Conservation (phyloP, 2,329 filamentous ascomycete genomes). For the Fusarium camptoceras region DNA sequence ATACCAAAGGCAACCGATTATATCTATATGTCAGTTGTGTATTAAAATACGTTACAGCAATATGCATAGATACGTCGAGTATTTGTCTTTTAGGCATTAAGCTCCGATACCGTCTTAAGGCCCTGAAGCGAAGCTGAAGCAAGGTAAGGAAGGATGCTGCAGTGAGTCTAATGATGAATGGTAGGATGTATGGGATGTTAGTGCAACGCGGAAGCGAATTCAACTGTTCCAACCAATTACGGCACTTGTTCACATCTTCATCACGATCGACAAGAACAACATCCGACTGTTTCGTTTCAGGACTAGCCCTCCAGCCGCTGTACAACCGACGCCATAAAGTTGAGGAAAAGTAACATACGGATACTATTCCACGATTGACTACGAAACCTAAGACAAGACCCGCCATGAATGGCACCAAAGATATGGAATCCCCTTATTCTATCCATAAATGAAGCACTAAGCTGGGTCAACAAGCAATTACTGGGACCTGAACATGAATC, state of each 20-base stretch:
- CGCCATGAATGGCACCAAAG: constrained; percentile 16
- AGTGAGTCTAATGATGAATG: constrained; percentile 10
- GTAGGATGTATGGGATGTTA: not conserved
- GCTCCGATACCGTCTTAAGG: constrained; percentile 1
- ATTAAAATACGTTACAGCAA: constrained; percentile 7
- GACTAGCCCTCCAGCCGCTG: constrained; percentile 7
- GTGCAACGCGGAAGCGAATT: constrained; percentile 19
- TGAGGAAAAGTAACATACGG: not conserved
- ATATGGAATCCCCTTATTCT: constrained; percentile 3
- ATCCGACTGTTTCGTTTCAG: constrained; percentile 35
- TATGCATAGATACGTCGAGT: constrained; percentile 18
- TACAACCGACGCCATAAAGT: not conserved
- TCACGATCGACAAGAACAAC: constrained; percentile 38
- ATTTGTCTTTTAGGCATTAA: constrained; percentile 8
- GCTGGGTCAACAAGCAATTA: not conserved
- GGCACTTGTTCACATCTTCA: constrained; percentile 34
- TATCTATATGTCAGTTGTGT: constrained; percentile 8
- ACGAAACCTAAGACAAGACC: constrained; percentile 10
- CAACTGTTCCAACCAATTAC: constrained; percentile 33
- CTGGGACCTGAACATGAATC: constrained; percentile 15
- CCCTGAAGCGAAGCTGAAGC: constrained; percentile 19
- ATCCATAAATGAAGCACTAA: constrained; percentile 5
- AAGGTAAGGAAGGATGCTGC: constrained; percentile 6
- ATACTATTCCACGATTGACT: constrained; percentile 20
- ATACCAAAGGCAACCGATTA: constrained; percentile 3